Base-by-base conservation (phyloP, 371 early-diverging fungal genomes). In the Entomophthora muscae region DNA sequence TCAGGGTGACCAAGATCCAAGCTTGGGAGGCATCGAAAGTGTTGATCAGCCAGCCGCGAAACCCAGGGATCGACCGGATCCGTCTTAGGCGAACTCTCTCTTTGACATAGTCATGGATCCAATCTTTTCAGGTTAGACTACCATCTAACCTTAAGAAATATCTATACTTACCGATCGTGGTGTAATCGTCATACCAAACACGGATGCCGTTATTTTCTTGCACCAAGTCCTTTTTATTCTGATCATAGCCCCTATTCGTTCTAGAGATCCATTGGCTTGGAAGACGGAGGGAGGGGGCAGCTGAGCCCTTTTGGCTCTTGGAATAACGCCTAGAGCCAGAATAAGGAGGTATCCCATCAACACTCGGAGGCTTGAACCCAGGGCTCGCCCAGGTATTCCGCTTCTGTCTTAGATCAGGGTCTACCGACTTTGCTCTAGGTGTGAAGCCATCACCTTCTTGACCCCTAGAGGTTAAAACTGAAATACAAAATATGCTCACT, bases 91-190 rank as follows among this genome's bases (percentile, higher is more conserved):
- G 76, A 57, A 81, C 79, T n/a, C 88, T 78, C 71, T 93, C 93
- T 60, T 85, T 76, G 63, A 86, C 81, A 31, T 79, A 80, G 71
- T 93, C 93, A 66, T 88, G 88, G 7, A 93, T 87, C 95, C 95
- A 95, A 72, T 95, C 91, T 84, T 70, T 57, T 32, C 28, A 77
- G 52, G 23, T 54, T 54, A 3, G 54, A 13, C 24, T 13, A 22
- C 54, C 3, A 54, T 54, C 3, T 22, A 23, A 5, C 24, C 22
- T 7, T 54, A 3, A 22, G 54, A 22, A 3, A 12, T 51, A 51
- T 51, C n/a, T 82, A 82, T 42, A 82, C 71, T 84, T 90, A 77
- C 93, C 92, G 51, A 91, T 91, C 28, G 74, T 80, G 1, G 81
- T 79, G 64, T 83, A 83, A 32, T 80, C 78, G 64, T 80, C 79